phyloP scores from a whole-genome alignment of 2,329 filamentous ascomycete genomes.

The Cladobotryum mycophilum region DNA sequence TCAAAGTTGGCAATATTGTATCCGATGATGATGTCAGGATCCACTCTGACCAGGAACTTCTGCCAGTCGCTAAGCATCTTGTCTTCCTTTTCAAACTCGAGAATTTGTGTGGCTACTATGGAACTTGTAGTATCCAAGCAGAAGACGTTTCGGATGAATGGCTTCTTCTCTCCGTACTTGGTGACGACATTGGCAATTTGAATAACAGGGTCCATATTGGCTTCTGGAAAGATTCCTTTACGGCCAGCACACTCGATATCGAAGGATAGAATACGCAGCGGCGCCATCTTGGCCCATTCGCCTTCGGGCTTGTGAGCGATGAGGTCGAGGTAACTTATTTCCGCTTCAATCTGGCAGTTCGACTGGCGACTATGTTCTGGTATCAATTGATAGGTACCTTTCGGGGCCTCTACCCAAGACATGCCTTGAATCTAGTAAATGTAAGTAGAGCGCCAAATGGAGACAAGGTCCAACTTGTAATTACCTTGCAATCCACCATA shows the following conservation, averaged over 20 bases:
- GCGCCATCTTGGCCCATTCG: conserved; percentile 98
- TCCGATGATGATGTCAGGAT: conserved; percentile 95
- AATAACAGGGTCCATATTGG: conserved; percentile 87
- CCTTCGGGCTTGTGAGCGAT: conserved; percentile 83
- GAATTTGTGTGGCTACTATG: conserved; percentile 90
- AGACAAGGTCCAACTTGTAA: conserved; percentile 11
- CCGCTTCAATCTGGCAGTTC: conserved; percentile 93
- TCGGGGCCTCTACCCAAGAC: conserved; percentile 90
- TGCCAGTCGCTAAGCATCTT: conserved; percentile 92
- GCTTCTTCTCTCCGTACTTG: conserved; percentile 87
- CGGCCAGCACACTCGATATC: conserved; percentile 98
- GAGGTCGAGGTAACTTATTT: conserved; percentile 73
- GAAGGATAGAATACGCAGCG: conserved; percentile 85
- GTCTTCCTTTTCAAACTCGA: conserved; percentile 74
- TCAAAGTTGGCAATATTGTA: conserved; percentile 99
- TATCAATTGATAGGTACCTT: conserved; percentile 66
- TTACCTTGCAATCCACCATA: conserved; percentile 91
- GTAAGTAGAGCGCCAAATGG: conserved; percentile 13
- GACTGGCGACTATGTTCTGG: conserved; percentile 65
- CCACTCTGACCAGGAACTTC: conserved; percentile 80
- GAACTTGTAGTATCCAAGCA: conserved; percentile 86
- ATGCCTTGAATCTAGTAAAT: conserved; percentile 70
- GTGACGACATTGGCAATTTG: conserved; percentile 98
- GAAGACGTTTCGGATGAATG: conserved; percentile 94
- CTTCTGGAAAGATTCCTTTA: conserved; percentile 95